phyloP scores from a whole-genome alignment of 1,139 yeast genomes.

The Taphrina sp. region DNA sequence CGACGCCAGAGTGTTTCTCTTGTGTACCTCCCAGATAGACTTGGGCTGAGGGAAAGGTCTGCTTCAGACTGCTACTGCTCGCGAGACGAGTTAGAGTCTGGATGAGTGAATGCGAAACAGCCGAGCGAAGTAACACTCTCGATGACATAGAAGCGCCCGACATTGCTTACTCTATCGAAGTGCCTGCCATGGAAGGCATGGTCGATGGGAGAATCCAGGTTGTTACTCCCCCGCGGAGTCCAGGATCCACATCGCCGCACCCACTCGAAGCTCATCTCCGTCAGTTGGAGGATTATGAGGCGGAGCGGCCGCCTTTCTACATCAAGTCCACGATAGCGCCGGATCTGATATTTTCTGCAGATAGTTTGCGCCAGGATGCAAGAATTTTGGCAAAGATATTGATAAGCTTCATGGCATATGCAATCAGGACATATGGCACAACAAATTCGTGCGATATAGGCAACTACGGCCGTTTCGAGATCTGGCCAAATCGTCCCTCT shows the following conservation, averaged over 20 bases:
- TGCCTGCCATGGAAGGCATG: too few species aligned
- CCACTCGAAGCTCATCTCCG: slow-evolving; percentile 15
- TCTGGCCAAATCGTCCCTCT: slow-evolving; percentile 16
- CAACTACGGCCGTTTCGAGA: slow-evolving; percentile 10
- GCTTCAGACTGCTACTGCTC: too few species aligned
- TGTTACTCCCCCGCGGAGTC: slow-evolving; percentile 19
- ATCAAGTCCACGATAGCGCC: slow-evolving; percentile 12
- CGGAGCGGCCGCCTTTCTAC: slow-evolving; percentile 18
- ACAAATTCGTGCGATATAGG: slow-evolving; percentile 18
- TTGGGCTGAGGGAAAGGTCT: too few species aligned
- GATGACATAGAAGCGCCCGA: too few species aligned
- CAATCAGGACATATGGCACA: slow-evolving; percentile 13
- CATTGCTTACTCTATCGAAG: too few species aligned
- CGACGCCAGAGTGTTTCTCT: too few species aligned
- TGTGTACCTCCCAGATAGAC: too few species aligned
- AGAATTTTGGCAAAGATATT: slow-evolving; percentile 7
- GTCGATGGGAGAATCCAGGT: too few species aligned
- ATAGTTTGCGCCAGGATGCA: slow-evolving; percentile 18
- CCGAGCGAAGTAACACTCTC: too few species aligned
- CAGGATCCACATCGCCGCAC: slow-evolving; percentile 11
- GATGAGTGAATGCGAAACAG: too few species aligned
- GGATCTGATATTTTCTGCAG: slow-evolving; percentile 20
- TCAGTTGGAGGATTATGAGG: slow-evolving; percentile 17
- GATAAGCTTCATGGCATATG: slow-evolving; percentile 22
- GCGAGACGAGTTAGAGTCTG: too few species aligned